A percentile compares a stretch with the other conserved stretches of the same genome.
Conservation (phyloP, 2,329 filamentous ascomycete species). For the Colletotrichum cuscutae region DNA sequence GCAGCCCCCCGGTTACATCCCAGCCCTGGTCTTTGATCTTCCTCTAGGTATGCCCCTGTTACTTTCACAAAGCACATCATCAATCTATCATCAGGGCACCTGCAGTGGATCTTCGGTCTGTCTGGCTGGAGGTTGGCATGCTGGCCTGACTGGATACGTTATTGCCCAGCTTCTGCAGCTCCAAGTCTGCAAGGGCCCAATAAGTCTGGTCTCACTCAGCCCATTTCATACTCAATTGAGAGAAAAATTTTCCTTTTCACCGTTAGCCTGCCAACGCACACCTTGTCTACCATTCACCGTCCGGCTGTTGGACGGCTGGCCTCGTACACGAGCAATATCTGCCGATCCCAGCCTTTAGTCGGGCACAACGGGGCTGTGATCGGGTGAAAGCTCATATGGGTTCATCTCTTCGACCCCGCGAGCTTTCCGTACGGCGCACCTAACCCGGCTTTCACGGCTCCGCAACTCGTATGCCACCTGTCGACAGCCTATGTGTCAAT, state of each 20-base stretch:
- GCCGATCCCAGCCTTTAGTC: slow-evolving; percentile 21
- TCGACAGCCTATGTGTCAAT: background rate
- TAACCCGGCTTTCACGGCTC: background rate
- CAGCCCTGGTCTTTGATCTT: background rate
- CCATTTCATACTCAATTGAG: slow-evolving; percentile 9
- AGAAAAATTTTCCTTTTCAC: slow-evolving; percentile 10
- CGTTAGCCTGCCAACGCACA: slow-evolving; percentile 30
- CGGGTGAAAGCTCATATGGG: slow-evolving; percentile 1
- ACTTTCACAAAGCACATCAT: slow-evolving; percentile 18
- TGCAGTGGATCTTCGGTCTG: slow-evolving; percentile 7
- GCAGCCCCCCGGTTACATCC: background rate
- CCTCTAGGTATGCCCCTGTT: background rate
- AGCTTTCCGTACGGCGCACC: background rate
- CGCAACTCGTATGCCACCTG: slow-evolving; percentile 3
- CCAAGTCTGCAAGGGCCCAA: slow-evolving; percentile 24
- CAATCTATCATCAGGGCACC: slow-evolving; percentile 23
- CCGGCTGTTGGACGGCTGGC: background rate
- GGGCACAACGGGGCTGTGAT: slow-evolving; percentile 6
- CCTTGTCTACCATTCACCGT: slow-evolving; percentile 6
- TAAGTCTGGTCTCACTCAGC: slow-evolving; percentile 29
- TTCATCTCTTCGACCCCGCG: background rate
- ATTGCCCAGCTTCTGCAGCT: slow-evolving; percentile 22
- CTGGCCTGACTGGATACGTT: background rate
- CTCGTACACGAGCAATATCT: slow-evolving; percentile 13
- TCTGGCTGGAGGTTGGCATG: background rate